phyloP scores from a whole-genome alignment of 2,329 filamentous ascomycete genomes.

The Fonsecaea multimorphosa region DNA sequence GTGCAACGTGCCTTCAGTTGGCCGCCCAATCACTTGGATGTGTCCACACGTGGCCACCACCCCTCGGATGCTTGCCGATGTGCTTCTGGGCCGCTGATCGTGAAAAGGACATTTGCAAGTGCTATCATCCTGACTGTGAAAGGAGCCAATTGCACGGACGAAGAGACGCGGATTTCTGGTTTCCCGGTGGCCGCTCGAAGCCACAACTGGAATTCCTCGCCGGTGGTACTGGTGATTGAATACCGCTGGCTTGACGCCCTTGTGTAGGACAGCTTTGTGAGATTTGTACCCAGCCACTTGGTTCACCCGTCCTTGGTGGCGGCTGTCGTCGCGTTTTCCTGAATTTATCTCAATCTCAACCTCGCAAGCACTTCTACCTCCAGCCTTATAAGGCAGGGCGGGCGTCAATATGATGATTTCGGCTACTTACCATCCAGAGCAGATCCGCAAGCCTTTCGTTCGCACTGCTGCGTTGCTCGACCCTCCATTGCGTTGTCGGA shows the following conservation, averaged over 20 bases:
- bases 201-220: background rate
- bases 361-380: background rate
- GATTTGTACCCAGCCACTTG: background rate
- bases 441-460: background rate
- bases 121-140: background rate
- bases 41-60: constrained; percentile 16
- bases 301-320: background rate
- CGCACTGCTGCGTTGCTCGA: background rate
- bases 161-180: background rate
- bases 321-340: background rate
- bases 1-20: background rate
- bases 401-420: background rate
- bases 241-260: background rate
- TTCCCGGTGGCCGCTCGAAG: background rate
- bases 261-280: background rate
- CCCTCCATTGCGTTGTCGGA: background rate
- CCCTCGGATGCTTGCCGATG: constrained; percentile 20
- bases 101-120: background rate
- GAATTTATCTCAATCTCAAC: background rate
- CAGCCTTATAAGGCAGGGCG: background rate
- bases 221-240: background rate
- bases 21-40: constrained; percentile 2
- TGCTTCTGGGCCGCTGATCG: constrained; percentile 11
- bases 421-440: background rate
- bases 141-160: background rate